Base-by-base conservation (phyloP, 148 eudicot species). In the Vaccinium corymbosum region DNA sequence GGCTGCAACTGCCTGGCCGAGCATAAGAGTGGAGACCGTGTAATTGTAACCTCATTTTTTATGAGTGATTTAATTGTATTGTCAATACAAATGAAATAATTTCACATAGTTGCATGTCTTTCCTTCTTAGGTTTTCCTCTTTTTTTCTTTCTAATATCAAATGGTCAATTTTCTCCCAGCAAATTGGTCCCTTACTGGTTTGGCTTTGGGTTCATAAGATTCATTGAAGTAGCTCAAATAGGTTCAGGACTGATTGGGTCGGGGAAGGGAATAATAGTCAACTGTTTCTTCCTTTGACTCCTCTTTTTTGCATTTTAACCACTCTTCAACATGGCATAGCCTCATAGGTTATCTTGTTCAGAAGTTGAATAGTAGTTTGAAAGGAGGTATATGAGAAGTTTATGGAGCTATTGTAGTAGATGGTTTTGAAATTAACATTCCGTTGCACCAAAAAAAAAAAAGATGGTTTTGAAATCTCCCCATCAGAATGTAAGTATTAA, bases 91-190 rank as follows among this genome's bases (percentile, higher is more conserved):
- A 7, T 42, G n/a, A 74, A 73, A 74, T 74, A 19, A 16, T 38
- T 73, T 38, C 38, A 17, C 7, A 17, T 42, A 48, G 19, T 10
- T 9, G 19, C 8, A 8, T 20, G n/a, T 42, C 22, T 74, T 74
- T 74, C 13, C 11, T 27, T 38, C 78, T 20, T 74, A 74, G 50
- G 11, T 74, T 74, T 76, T 76, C 79, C 55, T 42, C 42, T 74
- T 9, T 42, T 42, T 74, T 74, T 74, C 8, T 7, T 66, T 2
- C 13, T 9, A 7, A 38, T 9, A 38, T 42, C 3, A 74, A 42
- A 74, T 74, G 53, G 78, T 74, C 51, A 72, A 72, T 72, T 72
- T 32, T 72, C 49, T 15, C 22, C 78, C 13, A 19, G 49, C 78
- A 16, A 42, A 74, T 52, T 74, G 27, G 22, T 42, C 25, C 25